Evolutionary conservation across 768 basidiomycete species (phyloP), one percentile per base, ranked within the genome.

Genomic region (Lyophyllum semitale): DNA sequence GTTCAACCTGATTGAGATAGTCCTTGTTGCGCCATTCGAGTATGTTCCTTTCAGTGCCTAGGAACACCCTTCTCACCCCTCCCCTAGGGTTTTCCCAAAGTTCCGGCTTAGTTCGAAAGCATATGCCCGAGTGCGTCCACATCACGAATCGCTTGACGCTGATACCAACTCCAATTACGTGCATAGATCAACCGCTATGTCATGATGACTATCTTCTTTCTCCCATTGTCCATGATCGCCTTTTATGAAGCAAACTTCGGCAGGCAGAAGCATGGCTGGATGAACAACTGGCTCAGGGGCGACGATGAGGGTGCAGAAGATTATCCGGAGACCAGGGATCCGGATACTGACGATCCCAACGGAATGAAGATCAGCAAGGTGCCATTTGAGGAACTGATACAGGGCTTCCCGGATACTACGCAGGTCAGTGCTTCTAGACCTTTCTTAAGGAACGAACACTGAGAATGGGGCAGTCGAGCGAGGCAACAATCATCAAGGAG

Each of bases 21-120:
- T 93, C 66, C 72, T 96, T 26, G 75, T 96, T 54, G 91, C 86
- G 1, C 95, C 95, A 17, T 77, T 93, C 47, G 95, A 96, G 93
- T 96, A 63, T 64, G 90, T 76, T 8, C 49, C 44, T 42, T 9
- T 41, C 33, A 15, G 35, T 43, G 2, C 42, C n/a, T 43, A n/a
- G 12, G 8, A 38, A 51, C 20, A 48, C 53, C 57, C 43, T 37
- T 12, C n/a, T 44, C 54, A 30, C 51, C 3, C n/a, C 29, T 20
- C n/a, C 35, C 20, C 0, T 56, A 85, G 83, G 57, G 66, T 76
- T 33, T 59, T 81, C 54, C 72, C 72, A n/a, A 68, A 68, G 35
- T 72, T 76, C 59, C 68, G 74, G 26, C 63, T 93, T 11, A 77
- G 74, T 50, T 55, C 66, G 5, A 76, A 80, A 44, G 64, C 70